Evolutionary conservation across 1,139 yeast species (phyloP), one percentile per base, ranked within the genome.

Genomic region (Casaregolazyma suthepensis): DNA sequence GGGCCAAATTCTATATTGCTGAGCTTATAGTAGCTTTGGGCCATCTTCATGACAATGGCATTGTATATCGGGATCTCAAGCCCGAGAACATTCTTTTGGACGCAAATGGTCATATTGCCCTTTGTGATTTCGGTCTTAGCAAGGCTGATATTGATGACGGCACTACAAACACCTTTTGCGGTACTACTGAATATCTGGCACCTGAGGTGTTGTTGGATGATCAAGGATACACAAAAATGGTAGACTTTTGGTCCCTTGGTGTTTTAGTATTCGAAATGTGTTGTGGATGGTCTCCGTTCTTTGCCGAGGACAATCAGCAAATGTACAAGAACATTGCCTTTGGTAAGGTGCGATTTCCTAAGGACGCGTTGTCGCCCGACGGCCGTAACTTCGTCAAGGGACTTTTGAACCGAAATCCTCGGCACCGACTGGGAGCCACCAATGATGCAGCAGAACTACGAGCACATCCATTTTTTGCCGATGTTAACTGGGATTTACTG

Each of bases 281-380:
- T 70, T 93, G 98, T 73, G 99, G 99, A 45, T 93, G 98, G 98
- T 87, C 96, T n/a, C 99, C 99, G 53, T 93, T 93, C 69, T 91
- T 89, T 67, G 98, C 98, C 45, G 97, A 91, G 59, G 93, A 88
- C 68, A 89, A 96, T 52, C 98, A 93, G 74, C 96, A 91, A 71
- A 93, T 93, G 98, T 93, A 93, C 75, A 91, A 91, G 73, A 93
- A 93, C 71, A 93, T 93, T 73, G 98, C 98, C 2, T 93, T 90
- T 73, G 98, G 99, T 58, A 93, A 93, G 69, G 98, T 93, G 31
- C 79, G 96, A 64, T 93, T 93, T 71, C 99, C 99, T 47, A 89
- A 91, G 68, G 98, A 93, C 66, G 94, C 93, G 12, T 75, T 93
- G 56, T 86, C 96, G 53, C 79, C 88, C 5, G 96, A 90, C 66